Base-by-base conservation (phyloP, 768 basidiomycete species). In the Lentinula lateritia region DNA sequence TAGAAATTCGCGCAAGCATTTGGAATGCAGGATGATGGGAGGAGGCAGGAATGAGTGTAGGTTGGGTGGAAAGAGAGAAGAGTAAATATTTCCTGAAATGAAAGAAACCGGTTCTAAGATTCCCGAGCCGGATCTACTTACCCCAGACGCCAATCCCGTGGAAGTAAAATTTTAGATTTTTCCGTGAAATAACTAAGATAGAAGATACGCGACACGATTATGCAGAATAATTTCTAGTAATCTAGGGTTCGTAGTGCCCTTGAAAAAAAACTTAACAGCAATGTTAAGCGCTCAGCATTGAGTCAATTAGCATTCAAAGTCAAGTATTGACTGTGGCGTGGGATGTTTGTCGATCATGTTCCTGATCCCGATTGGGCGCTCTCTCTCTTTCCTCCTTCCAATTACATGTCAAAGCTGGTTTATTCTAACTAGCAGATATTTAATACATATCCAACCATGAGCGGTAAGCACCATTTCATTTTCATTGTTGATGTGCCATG, bases 1-100 rank as follows among this genome's bases (percentile, higher is more conserved):
- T 60, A 2, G 59, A 60, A 2, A 60, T 41, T 35, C 59, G 59
- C 13, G 59, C 50, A 6, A 60, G 41, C 59, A 60, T 15, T 9
- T 16, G 20, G 15, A 36, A 16, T 35, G 16, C 53, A n/a, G 10
- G 53, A 54, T 15, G 8, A 23, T 20, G 34, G 50, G 7, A 13
- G 53, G 36, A 54, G 9, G 46, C 4, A 23, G 1, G 10, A 20
- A n/a, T 23, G 46, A 48, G 46, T 20, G 32, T 52, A 9, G 28
- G 50, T 52, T 7, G 50, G 13, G 50, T 18, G 20, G 12, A 38
- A 18, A 53, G n/a, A 41, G 54, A 42, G 38, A 28, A 56, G 39
- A 41, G 50, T 35, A 52, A 52, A 52, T 50, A 50, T 28, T 50
- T 50, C 15, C 28, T n/a, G 46, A 50, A 12, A 23, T 34, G 28